Evolutionary conservation across 768 basidiomycete genomes (phyloP).

Genomic region (Phaeotremella fagi): DNA sequence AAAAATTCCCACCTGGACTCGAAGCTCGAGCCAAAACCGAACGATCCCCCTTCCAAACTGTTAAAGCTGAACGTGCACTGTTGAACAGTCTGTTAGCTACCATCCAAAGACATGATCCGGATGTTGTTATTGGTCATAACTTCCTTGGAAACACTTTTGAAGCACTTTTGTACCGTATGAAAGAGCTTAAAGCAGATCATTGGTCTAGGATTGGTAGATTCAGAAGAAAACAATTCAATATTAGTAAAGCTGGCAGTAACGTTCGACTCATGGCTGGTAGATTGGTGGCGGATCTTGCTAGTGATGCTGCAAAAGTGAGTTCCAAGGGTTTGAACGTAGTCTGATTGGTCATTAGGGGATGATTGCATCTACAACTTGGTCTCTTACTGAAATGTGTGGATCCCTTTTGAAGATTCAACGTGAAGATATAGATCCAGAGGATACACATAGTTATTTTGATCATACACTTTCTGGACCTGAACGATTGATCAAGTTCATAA

Average conservation of each 20-base stretch:
- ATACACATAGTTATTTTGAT: slow-evolving; percentile 86
- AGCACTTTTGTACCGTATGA: slow-evolving; percentile 83
- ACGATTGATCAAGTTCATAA: slow-evolving; percentile 75
- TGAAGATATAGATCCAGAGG: slow-evolving; percentile 93
- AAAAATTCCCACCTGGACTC: slow-evolving; percentile 77
- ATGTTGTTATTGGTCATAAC: slow-evolving; percentile 90
- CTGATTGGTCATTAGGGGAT: slow-evolving; percentile 61
- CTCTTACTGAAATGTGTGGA: slow-evolving; percentile 91
- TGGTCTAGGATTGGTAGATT: slow-evolving; percentile 93
- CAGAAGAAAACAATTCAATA: slow-evolving; percentile 61
- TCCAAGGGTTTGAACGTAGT: background rate
- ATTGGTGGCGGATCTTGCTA: slow-evolving; percentile 84
- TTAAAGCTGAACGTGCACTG: slow-evolving; percentile 77
- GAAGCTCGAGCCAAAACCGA: slow-evolving; percentile 65
- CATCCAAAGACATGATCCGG: slow-evolving; percentile 82
- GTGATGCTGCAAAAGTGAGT: slow-evolving; percentile 84
- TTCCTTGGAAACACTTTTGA: slow-evolving; percentile 86
- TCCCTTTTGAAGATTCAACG: slow-evolving; percentile 79
- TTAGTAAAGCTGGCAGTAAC: slow-evolving; percentile 60
- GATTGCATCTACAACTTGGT: slow-evolving; percentile 98
- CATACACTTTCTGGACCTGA: slow-evolving; percentile 70
- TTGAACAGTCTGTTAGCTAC: slow-evolving; percentile 77
- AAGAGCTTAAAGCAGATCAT: slow-evolving; percentile 81
- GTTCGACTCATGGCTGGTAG: slow-evolving; percentile 77
- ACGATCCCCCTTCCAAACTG: slow-evolving; percentile 61